phyloP scores from a whole-genome alignment of 352 stramenopile species.

The Globisporangium iwayamae region DNA sequence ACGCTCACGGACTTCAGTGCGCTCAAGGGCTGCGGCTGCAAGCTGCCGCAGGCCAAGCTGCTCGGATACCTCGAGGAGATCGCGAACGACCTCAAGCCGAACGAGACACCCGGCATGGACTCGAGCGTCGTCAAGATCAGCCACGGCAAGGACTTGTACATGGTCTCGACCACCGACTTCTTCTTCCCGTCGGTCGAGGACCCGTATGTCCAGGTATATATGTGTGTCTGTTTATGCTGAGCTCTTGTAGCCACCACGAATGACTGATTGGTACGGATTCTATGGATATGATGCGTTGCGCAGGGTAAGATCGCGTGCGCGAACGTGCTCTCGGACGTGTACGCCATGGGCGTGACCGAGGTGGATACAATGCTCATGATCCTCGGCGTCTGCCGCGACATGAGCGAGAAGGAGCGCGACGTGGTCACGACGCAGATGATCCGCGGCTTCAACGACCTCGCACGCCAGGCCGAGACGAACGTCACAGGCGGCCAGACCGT shows the following conservation, averaged over 20 bases:
- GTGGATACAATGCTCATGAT: slow-evolving; percentile 96
- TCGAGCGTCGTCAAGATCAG: slow-evolving; percentile 89
- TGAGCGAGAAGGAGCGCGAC: slow-evolving; percentile 88
- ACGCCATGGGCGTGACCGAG: slow-evolving; percentile 92
- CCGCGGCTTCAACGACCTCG: slow-evolving; percentile 90
- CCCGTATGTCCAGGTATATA: slow-evolving; percentile 76
- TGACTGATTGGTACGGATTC: no score
- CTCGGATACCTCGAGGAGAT: slow-evolving; percentile 89
- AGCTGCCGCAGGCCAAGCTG: slow-evolving; percentile 92
- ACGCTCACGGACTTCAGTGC: slow-evolving; percentile 80
- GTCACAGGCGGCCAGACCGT: slow-evolving; percentile 95
- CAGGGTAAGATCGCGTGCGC: slow-evolving; percentile 91
- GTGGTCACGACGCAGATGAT: slow-evolving; percentile 94
- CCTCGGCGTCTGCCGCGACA: slow-evolving; percentile 90
- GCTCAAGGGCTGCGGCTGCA: slow-evolving; percentile 96
- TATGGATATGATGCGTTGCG: background rate
- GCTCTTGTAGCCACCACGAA: no score
- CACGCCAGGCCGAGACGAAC: slow-evolving; percentile 82
- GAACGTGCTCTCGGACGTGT: slow-evolving; percentile 94
- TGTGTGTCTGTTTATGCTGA: background rate
- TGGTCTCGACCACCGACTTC: slow-evolving; percentile 94
- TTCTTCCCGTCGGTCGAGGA: slow-evolving; percentile 95
- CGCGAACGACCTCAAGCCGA: slow-evolving; percentile 89
- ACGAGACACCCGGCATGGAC: slow-evolving; percentile 89
- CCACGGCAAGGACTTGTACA: slow-evolving; percentile 79